Base-by-base conservation (phyloP, 805 yeast species). In the Monosporozyma solicola region DNA sequence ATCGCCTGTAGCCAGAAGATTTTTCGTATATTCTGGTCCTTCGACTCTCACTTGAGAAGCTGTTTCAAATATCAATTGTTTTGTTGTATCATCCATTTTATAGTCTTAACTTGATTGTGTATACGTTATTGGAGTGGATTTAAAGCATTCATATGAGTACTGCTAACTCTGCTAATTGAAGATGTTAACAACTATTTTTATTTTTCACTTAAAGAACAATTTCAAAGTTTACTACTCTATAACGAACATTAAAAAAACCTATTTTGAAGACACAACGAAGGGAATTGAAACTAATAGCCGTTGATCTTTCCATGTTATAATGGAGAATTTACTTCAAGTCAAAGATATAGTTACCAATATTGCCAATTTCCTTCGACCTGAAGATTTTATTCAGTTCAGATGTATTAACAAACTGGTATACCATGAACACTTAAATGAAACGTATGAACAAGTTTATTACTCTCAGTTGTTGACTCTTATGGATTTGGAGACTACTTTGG, bases 11-110 rank as follows among this genome's bases (percentile, higher is more conserved):
- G 71, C 65, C 56, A 82, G 82, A 11, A 55, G 39, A 53, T 87
- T 75, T 49, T 85, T 71, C 60, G 84, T 94, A 67, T 88, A 87
- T 1, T 77, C 71, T 0, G 65, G 60, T 0, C 96, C 96, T 61
- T 49, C 25, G 6, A n/a, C 39, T 48, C 15, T 43, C 11, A 10
- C 46, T 11, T 5, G 31, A 43, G 16, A 5, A 24, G 46, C 46
- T 10, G 46, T 43, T 13, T 43, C 46, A 5, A 11, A 8, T 22
- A 43, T 43, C 16, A 43, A 8, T 11, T 10, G 10, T 55, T 72
- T 68, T 5, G 76, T 59, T 2, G 53, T 48, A 11, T 75, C 74
- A 8, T 72, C 77, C 53, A 43, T 43, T 20, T 20, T 20, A 20
- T 20, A 20, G 20, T 20, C 29, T 27, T 27, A 27, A 5, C 29